Evolutionary conservation across 164 flowering plant genomes (phyloP).

Genomic region (Chimonanthus salicifolius): DNA sequence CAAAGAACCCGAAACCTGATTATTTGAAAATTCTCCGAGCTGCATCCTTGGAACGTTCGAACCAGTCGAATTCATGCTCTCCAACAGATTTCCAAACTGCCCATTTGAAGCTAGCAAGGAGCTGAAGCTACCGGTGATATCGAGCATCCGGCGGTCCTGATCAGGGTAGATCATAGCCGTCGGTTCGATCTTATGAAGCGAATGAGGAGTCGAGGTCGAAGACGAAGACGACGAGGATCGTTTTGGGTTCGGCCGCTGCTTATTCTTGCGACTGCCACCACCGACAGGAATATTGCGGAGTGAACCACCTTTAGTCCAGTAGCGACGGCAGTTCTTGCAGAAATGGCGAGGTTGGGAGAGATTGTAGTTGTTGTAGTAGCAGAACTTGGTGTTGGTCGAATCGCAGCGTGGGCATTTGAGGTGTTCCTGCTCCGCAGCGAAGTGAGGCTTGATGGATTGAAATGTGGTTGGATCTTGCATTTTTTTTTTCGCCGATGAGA

Average conservation of each 20-base stretch:
- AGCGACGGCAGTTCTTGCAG: constrained; percentile 31
- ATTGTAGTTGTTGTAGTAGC: constrained; percentile 36
- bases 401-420: constrained; percentile 81
- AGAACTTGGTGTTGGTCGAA: constrained; percentile 68
- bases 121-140: constrained; percentile 29
- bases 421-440: constrained; percentile 53
- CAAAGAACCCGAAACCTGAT: neutral
- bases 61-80: constrained; percentile 29
- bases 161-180: constrained; percentile 8
- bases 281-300: constrained; percentile 82
- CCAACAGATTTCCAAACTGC: constrained; percentile 31
- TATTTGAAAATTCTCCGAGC: constrained; percentile 20
- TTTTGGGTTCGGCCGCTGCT: constrained; percentile 28
- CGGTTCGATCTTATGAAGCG: constrained; percentile 4
- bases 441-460: constrained; percentile 40
- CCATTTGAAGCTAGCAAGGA: constrained; percentile 35
- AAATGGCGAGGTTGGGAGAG: constrained; percentile 34
- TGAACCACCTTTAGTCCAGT: constrained; percentile 38
- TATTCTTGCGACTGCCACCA: constrained; percentile 48
- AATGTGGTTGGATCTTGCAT: constrained; percentile 58
- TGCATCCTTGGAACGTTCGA: constrained; percentile 12
- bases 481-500: neutral
- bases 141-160: constrained; percentile 33
- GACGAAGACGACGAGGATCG: constrained; percentile 13
- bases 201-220: constrained; percentile 6